A percentile compares a stretch with the other conserved stretches of the same genome.
Evolutionary conservation across 2,329 filamentous ascomycete species (phyloP).

Genomic region (Samsoniella hepiali): DNA sequence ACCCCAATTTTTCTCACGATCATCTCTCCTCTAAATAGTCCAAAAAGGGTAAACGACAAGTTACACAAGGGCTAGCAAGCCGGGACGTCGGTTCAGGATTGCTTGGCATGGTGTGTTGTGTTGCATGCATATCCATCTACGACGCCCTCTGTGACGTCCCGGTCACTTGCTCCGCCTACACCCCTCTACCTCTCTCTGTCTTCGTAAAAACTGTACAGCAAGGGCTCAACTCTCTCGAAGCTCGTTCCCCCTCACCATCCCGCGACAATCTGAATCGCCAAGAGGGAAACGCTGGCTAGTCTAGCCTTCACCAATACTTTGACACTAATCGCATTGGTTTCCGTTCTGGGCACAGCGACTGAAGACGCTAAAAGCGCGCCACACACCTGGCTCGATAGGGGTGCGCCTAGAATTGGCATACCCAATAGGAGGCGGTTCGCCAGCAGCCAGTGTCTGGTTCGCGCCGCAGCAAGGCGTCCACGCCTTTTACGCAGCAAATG

Average conservation of each 20-base stretch:
- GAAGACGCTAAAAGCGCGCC: slow-evolving; percentile 10
- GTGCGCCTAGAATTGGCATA: neutral
- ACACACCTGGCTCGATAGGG: neutral
- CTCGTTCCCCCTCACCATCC: neutral
- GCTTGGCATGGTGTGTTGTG: neutral
- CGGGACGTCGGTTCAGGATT: neutral
- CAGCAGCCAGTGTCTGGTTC: neutral
- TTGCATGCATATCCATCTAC: slow-evolving; percentile 1
- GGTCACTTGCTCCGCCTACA: neutral
- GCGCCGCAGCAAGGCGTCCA: slow-evolving; percentile 1
- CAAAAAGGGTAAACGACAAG: slow-evolving; percentile 9
- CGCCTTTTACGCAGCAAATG: slow-evolving; percentile 3
- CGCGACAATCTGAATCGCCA: neutral
- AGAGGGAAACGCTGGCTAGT: neutral
- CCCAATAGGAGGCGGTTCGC: neutral
- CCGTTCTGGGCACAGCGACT: neutral
- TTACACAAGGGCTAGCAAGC: neutral
- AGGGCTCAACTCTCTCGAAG: neutral
- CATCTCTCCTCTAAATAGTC: neutral
- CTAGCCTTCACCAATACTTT: neutral
- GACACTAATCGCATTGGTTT: slow-evolving; percentile 12
- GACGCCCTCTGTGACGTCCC: neutral
- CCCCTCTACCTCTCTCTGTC: neutral
- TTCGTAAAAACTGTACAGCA: neutral
- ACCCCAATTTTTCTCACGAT: neutral